These are phyloP conservation scores for Catharanthus roseus DNA, from an alignment of 257 asterid species.

Conservation along the genomic window DNA sequence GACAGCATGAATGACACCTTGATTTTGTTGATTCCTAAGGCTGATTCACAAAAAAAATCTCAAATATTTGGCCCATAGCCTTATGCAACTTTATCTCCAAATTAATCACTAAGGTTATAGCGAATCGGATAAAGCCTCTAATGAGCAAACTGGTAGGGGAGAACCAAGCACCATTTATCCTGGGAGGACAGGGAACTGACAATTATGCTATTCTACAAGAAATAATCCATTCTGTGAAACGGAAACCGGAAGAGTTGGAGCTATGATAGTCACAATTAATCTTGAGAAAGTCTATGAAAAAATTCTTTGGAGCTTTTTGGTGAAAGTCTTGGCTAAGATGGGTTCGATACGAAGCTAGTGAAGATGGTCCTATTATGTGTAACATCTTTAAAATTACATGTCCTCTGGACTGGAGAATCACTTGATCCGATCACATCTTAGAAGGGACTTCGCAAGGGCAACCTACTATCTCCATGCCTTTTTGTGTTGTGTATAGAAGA, in stretches of 20 bases:
- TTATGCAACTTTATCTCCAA: background rate
- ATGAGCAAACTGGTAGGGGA: background rate
- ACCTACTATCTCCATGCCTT: background rate
- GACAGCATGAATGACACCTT: too few species aligned
- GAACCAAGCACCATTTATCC: background rate
- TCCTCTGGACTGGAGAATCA: background rate
- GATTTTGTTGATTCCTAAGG: too few species aligned
- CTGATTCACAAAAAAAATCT: too few species aligned
- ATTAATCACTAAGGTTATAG: too few species aligned
- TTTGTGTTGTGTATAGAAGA: background rate
- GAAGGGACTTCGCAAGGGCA: background rate
- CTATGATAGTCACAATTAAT: background rate
- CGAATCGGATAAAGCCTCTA: background rate
- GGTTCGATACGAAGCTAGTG: background rate
- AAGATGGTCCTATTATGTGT: too few species aligned
- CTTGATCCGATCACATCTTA: background rate
- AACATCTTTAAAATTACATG: background rate
- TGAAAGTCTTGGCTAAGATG: too few species aligned
- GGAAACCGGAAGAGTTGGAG: background rate
- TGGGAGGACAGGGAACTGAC: background rate
- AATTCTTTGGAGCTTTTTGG: background rate
- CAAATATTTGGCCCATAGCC: background rate
- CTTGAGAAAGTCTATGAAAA: too few species aligned
- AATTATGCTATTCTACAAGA: background rate
- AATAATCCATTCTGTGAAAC: too few species aligned